Evolutionary conservation across 108 stramenopile genomes (phyloP).

Genomic region (Hondaea fermentalgiana): DNA sequence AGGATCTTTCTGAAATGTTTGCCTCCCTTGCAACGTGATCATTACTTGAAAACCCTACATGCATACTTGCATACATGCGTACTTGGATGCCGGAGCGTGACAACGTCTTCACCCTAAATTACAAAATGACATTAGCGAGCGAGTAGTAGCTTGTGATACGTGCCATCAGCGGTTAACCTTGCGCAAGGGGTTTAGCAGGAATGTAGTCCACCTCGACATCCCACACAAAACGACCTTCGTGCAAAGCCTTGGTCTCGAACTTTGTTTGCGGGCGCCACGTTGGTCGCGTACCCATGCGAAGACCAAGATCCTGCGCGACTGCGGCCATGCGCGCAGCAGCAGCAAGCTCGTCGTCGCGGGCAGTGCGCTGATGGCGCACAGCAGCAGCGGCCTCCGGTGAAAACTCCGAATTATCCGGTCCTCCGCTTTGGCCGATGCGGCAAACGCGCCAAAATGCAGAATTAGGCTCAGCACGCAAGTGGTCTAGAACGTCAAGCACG

Average conservation of each 20-base stretch:
- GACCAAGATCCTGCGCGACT: background rate
- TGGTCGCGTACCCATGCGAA: background rate
- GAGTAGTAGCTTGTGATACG: too few species aligned
- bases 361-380: background rate
- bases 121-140: too few species aligned
- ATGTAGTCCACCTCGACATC: background rate
- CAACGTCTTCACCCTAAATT: too few species aligned
- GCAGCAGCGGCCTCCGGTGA: background rate
- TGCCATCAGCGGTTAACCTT: too few species aligned
- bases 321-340: background rate
- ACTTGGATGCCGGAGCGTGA: too few species aligned
- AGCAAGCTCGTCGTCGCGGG: background rate
- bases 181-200: too few species aligned
- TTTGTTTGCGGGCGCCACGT: background rate
- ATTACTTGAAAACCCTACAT: too few species aligned
- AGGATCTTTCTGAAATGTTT: background rate
- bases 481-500: background rate
- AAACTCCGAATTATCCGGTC: background rate
- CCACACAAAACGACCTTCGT: slow-evolving; percentile 11
- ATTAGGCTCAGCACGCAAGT: background rate
- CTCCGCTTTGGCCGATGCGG: background rate
- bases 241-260: background rate
- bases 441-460: background rate
- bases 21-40: background rate
- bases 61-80: too few species aligned